phyloP scores from a whole-genome alignment of 2,329 filamentous ascomycete species.

The Ascosphaera aggregata region DNA sequence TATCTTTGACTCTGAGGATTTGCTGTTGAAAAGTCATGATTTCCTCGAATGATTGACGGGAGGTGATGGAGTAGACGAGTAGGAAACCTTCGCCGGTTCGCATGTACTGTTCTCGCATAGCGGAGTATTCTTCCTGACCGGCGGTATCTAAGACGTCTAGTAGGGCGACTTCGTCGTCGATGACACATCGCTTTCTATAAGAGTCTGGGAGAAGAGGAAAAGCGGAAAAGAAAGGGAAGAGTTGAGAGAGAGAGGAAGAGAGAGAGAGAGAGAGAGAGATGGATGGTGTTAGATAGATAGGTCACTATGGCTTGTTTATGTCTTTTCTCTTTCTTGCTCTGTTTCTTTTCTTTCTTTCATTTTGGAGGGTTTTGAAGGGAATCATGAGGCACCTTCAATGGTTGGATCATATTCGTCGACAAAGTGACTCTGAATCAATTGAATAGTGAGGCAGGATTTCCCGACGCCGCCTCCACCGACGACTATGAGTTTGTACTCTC shows the following conservation, averaged over 20 bases:
- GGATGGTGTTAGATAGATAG: too few relatives aligned
- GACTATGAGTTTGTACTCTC: slow-evolving; percentile 91
- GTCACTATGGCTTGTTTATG: too few relatives aligned
- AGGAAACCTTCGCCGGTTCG: slow-evolving; percentile 94
- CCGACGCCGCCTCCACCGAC: slow-evolving; percentile 83
- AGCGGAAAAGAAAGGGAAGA: background rate
- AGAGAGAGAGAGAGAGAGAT: too few relatives aligned
- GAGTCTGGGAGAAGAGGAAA: slow-evolving; percentile 21
- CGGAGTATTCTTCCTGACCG: slow-evolving; percentile 96
- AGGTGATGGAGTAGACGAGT: slow-evolving; percentile 95
- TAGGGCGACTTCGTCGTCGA: slow-evolving; percentile 84
- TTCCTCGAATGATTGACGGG: slow-evolving; percentile 90
- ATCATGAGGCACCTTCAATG: slow-evolving; percentile 31
- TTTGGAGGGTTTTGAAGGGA: too few relatives aligned
- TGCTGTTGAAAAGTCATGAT: slow-evolving; percentile 98
- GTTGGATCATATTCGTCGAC: slow-evolving; percentile 67
- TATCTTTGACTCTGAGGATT: slow-evolving; percentile 95
- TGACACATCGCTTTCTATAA: slow-evolving; percentile 50
- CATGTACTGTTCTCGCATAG: slow-evolving; percentile 93
- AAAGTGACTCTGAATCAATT: slow-evolving; percentile 90
- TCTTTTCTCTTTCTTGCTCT: too few relatives aligned
- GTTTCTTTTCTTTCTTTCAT: too few relatives aligned
- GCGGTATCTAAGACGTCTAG: slow-evolving; percentile 90
- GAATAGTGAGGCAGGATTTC: slow-evolving; percentile 84
- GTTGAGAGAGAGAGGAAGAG: background rate